phyloP scores from a whole-genome alignment of 192 early-diverging fungal species.

The Hyaloraphidium curvatum region DNA sequence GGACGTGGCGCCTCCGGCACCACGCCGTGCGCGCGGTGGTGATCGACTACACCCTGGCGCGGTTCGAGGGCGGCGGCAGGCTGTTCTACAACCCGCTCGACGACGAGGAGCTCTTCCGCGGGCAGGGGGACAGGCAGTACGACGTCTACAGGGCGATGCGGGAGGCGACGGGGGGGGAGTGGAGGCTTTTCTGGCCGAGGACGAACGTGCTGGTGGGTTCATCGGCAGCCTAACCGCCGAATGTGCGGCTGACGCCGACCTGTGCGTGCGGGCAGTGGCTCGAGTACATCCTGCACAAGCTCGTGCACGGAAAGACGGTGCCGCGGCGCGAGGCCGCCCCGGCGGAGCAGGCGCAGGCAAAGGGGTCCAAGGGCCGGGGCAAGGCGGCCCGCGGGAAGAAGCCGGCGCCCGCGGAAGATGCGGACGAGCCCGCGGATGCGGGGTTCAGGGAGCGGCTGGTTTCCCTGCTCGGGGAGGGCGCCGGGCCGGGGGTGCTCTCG shows the following conservation, averaged over 20 bases:
- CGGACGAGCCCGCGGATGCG: no score
- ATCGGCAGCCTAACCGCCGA: background rate
- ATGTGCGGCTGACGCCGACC: background rate
- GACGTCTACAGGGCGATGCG: conserved; percentile 57
- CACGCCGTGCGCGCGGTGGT: conserved; percentile 42
- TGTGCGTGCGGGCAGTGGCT: conserved; percentile 17
- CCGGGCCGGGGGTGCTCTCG: no score
- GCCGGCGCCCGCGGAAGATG: no score
- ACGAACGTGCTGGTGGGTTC: conserved; percentile 29
- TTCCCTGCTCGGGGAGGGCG: no score
- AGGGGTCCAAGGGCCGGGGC: no score
- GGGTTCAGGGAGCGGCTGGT: no score
- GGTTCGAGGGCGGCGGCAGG: conserved; percentile 27
- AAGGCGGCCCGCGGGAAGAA: no score
- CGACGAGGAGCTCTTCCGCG: conserved; percentile 30
- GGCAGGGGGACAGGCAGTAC: conserved; percentile 47
- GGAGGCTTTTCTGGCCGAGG: conserved; percentile 19
- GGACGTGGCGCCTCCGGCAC: background rate
- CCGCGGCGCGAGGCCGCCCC: no score
- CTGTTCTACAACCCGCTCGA: conserved; percentile 30
- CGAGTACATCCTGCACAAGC: conserved; percentile 25
- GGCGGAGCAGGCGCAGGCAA: no score
- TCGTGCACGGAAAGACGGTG: no score
- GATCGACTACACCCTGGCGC: conserved; percentile 53
- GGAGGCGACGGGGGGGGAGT: conserved; percentile 16